These are phyloP conservation scores for Sarcocystis neurona DNA, from an alignment of 169 alveolate species.

Conservation along the genomic window DNA sequence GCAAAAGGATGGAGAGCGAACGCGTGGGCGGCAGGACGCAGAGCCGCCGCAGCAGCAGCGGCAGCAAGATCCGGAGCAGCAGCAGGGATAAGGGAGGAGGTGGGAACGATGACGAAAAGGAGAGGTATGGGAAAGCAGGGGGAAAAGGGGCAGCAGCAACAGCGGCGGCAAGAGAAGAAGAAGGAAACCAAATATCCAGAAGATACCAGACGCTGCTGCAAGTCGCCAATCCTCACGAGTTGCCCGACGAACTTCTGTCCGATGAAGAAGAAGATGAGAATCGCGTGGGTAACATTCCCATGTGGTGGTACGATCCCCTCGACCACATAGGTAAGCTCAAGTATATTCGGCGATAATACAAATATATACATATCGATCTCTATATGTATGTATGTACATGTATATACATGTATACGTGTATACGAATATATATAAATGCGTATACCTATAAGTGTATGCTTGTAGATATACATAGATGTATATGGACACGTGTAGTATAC, in stretches of 20 bases:
- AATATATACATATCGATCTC: too few species aligned
- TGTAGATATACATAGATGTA: too few species aligned
- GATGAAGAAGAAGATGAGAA: constrained; percentile 60
- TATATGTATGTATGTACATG: too few species aligned
- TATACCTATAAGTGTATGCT: too few species aligned
- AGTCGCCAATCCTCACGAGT: constrained; percentile 27
- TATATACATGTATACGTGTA: too few species aligned
- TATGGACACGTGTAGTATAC: too few species aligned
- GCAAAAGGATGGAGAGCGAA: background rate
- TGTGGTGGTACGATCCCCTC: constrained; percentile 61
- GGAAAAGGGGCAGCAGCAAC: background rate
- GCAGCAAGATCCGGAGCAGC: background rate
- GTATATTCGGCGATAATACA: too few species aligned
- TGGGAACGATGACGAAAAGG: background rate
- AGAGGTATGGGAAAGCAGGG: background rate
- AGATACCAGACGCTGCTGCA: constrained; percentile 20
- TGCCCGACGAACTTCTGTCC: constrained; percentile 15
- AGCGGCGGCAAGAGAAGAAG: background rate
- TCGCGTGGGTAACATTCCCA: constrained; percentile 52
- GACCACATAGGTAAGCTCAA: constrained; percentile 56
- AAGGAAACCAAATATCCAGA: background rate
- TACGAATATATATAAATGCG: too few species aligned
- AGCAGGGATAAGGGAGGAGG: background rate
- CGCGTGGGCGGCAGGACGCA: background rate
- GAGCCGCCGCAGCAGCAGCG: background rate